Percentiles rank a stretch among this genome's conserved stretches.
Conservation (phyloP, 768 basidiomycete species). For the Suillus tomentosus region DNA sequence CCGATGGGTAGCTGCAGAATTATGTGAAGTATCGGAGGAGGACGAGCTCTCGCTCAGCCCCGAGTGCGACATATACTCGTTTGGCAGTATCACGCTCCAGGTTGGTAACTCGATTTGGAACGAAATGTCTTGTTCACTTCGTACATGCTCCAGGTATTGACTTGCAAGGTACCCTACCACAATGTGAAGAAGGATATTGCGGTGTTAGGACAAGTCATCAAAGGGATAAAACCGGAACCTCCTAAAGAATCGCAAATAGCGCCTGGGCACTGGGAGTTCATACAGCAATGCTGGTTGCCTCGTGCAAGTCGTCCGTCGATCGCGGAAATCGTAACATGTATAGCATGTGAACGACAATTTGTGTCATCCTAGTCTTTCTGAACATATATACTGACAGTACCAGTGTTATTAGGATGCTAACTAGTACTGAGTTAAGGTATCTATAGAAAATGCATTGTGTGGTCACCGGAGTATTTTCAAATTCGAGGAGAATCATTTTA, state of each 20-base stretch:
- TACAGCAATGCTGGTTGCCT: neutral
- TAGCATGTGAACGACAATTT: neutral
- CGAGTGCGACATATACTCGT: neutral
- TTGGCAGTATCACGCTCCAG: neutral
- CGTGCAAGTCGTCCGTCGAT: neutral
- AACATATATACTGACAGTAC: neutral
- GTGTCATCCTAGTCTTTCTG: neutral
- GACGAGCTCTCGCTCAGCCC: neutral
- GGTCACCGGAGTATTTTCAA: neutral
- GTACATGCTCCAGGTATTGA: neutral
- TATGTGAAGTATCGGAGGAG: neutral
- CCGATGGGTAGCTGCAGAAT: neutral
- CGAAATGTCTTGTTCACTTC: neutral
- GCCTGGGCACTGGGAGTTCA: neutral
- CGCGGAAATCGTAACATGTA: neutral
- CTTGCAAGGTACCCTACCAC: slow-evolving; percentile 2
- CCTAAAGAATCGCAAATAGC: neutral
- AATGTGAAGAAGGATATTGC: neutral
- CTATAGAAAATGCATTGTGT: neutral
- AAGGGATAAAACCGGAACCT: neutral
- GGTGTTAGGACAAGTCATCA: neutral
- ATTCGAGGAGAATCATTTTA: neutral
- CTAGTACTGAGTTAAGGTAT: neutral
- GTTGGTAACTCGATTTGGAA: neutral
- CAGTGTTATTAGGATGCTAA: neutral